Percentiles rank a stretch among this genome's conserved stretches.
These are phyloP conservation scores for Citrus trifoliata DNA, from an alignment of 345 rosid genomes.

Conservation along the genomic window DNA sequence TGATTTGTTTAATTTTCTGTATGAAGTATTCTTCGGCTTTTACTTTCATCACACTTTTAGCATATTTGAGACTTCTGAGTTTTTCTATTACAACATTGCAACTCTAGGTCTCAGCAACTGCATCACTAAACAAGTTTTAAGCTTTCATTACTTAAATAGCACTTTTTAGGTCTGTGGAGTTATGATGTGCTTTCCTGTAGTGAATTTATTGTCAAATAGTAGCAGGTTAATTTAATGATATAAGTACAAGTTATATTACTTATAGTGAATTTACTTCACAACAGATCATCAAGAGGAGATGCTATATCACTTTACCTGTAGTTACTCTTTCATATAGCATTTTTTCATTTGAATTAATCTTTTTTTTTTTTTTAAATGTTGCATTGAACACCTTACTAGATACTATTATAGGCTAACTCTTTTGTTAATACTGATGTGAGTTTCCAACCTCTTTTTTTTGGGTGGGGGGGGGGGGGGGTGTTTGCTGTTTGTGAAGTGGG, in stretches of 20 bases:
- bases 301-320: neutral
- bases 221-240: neutral
- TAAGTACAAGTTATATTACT: neutral
- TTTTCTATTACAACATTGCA: neutral
- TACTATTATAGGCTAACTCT: neutral
- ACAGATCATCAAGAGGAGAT: neutral
- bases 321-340: neutral
- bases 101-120: neutral
- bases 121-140: neutral
- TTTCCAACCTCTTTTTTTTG: neutral
- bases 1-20: neutral
- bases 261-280: neutral
- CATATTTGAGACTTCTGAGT: neutral
- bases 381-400: neutral
- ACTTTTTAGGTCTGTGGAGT: neutral
- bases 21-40: neutral
- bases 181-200: neutral
- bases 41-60: neutral
- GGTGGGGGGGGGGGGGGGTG: too few relatives aligned
- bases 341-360: neutral
- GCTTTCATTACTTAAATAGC: neutral
- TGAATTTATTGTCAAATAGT: neutral
- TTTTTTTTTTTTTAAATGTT: neutral
- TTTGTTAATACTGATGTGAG: neutral
- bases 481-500: too few relatives aligned